Evolutionary conservation across 768 basidiomycete genomes (phyloP).

Genomic region (Austroboletus eburneus): DNA sequence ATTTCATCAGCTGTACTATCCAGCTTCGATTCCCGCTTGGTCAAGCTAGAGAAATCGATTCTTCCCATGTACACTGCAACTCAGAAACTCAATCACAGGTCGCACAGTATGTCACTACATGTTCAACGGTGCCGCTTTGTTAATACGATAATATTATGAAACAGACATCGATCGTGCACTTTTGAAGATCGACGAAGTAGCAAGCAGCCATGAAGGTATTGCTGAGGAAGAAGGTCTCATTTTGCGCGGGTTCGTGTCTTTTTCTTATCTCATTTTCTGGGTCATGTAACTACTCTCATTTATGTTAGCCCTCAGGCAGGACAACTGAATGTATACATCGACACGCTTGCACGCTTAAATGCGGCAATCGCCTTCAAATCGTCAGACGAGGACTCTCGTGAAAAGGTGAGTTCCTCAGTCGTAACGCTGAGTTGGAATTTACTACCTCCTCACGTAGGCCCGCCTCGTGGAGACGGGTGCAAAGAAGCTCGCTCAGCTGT

Average conservation of each 20-base stretch:
- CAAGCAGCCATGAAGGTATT: constrained; percentile 69
- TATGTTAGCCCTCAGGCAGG: constrained; percentile 60
- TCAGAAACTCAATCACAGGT: constrained; percentile 67
- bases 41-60: constrained; percentile 82
- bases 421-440: background rate
- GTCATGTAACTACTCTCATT: background rate
- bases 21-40: constrained; percentile 78
- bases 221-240: constrained; percentile 78
- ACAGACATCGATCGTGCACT: constrained; percentile 80
- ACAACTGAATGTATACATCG: constrained; percentile 61
- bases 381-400: constrained; percentile 48
- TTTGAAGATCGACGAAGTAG: constrained; percentile 73
- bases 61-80: constrained; percentile 77
- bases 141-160: background rate
- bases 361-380: constrained; percentile 76
- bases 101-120: constrained; percentile 52
- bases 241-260: constrained; percentile 55
- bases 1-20: constrained; percentile 66
- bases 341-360: constrained; percentile 73
- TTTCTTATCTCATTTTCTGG: constrained; percentile 2
- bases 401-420: constrained; percentile 39
- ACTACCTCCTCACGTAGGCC: constrained; percentile 34
- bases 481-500: constrained; percentile 76
- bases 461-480: constrained; percentile 78
- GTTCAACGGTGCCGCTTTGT: background rate